Conservation (phyloP, 495 filamentous ascomycete genomes). For the Neurospora terricola region DNA sequence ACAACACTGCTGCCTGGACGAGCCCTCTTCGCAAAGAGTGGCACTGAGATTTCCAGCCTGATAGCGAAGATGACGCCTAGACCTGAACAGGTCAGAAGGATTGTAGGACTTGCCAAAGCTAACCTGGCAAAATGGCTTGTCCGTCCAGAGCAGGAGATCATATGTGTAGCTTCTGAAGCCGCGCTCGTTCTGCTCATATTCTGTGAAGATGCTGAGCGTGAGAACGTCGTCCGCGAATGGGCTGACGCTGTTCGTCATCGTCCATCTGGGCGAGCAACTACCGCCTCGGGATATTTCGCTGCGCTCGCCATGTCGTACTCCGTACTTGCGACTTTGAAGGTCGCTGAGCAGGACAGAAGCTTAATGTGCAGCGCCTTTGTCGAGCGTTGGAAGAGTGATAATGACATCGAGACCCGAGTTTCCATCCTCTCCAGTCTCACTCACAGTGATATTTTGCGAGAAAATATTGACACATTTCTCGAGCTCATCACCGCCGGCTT, state of each 20-base stretch:
- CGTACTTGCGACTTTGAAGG: slow-evolving; percentile 10
- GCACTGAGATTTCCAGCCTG: slow-evolving; percentile 8
- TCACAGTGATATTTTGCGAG: slow-evolving; percentile 28
- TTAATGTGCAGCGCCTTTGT: slow-evolving; percentile 21
- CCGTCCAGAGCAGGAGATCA: slow-evolving; percentile 32
- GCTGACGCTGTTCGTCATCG: slow-evolving; percentile 23
- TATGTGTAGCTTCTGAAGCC: slow-evolving; percentile 31
- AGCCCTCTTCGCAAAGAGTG: slow-evolving; percentile 7
- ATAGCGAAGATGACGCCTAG: slow-evolving; percentile 3
- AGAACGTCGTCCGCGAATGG: slow-evolving; percentile 28
- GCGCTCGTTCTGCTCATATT: slow-evolving; percentile 31
- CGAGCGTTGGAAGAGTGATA: slow-evolving; percentile 33
- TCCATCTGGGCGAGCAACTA: slow-evolving; percentile 16
- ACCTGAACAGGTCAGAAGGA: slow-evolving; percentile 1
- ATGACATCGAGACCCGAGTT: slow-evolving; percentile 47
- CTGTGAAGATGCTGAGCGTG: slow-evolving; percentile 16
- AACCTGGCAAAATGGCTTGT: slow-evolving; percentile 31
- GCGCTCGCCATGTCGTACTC: slow-evolving; percentile 30
- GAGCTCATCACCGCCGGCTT: slow-evolving; percentile 43
- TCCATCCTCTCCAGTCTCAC: slow-evolving; percentile 51
- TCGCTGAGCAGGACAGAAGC: slow-evolving; percentile 6
- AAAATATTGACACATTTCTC: slow-evolving; percentile 24
- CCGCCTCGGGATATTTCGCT: slow-evolving; percentile 26
- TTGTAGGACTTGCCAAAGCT: slow-evolving; percentile 17
- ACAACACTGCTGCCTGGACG: slow-evolving; percentile 12